These are phyloP conservation scores for Lasiosphaeria miniovina DNA, from an alignment of 495 filamentous ascomycete species.

Conservation along the genomic window DNA sequence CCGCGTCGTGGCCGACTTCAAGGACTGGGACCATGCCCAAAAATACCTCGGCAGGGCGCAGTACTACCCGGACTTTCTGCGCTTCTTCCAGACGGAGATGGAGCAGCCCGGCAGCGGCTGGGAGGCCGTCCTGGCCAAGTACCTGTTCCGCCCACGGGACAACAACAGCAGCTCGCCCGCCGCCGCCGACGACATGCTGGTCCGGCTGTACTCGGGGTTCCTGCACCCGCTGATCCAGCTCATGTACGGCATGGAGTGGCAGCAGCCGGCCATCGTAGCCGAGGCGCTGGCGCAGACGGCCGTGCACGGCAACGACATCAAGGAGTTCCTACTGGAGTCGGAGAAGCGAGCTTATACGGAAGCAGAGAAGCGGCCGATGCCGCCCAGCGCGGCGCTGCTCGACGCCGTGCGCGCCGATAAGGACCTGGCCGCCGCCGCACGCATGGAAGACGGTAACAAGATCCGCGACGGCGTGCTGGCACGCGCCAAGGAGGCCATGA, in stretches of 20 bases:
- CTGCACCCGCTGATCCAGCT: conserved; percentile 83
- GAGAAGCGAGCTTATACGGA: conserved; percentile 45
- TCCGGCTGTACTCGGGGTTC: conserved; percentile 50
- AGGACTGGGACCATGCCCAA: conserved; percentile 48
- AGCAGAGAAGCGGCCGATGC: neutral
- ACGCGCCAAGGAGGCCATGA: conserved; percentile 60
- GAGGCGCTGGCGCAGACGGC: conserved; percentile 76
- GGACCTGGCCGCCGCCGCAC: conserved; percentile 50
- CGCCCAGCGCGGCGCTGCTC: conserved; percentile 54
- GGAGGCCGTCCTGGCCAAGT: conserved; percentile 56
- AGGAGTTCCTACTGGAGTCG: conserved; percentile 46
- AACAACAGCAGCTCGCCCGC: conserved; percentile 46
- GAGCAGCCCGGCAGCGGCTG: conserved; percentile 59
- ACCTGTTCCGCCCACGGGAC: conserved; percentile 49
- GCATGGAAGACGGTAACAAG: conserved; percentile 57
- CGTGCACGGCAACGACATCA: conserved; percentile 55
- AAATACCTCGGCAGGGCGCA: conserved; percentile 44
- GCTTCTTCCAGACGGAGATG: conserved; percentile 72
- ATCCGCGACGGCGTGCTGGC: conserved; percentile 63
- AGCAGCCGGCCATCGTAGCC: conserved; percentile 75
- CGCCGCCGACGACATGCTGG: conserved; percentile 13
- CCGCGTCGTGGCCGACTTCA: conserved; percentile 48
- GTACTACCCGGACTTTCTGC: conserved; percentile 66
- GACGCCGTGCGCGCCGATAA: conserved; percentile 54
- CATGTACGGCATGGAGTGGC: conserved; percentile 78